phyloP scores from a whole-genome alignment of 768 basidiomycete genomes.

The Suillus brevipes region DNA sequence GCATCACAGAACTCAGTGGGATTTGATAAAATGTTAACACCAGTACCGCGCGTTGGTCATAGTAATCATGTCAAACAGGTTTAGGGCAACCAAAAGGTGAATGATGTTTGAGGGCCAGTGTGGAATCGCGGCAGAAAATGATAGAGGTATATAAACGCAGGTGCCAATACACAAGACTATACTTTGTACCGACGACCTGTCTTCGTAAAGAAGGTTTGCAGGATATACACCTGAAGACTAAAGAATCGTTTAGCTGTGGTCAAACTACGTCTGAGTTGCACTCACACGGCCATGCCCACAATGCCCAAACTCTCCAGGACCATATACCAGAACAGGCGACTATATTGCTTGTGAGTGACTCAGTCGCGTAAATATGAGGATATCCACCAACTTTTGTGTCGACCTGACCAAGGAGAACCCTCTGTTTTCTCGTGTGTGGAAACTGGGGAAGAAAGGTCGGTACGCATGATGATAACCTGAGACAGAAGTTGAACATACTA shows the following conservation, averaged over 20 bases:
- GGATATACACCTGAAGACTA: conserved; percentile 86
- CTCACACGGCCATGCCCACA: conserved; percentile 87
- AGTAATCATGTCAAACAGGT: neutral
- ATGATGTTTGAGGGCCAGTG: neutral
- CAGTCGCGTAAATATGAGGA: neutral
- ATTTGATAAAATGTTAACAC: neutral
- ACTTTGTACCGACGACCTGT: conserved; percentile 90
- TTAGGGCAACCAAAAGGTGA: neutral
- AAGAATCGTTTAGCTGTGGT: conserved; percentile 7
- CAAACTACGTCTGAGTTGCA: conserved; percentile 17
- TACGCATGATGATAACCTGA: neutral
- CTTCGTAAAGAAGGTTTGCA: conserved; percentile 97
- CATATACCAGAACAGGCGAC: conserved; percentile 93
- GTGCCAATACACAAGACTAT: conserved; percentile 34
- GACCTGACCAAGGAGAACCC: conserved; percentile 93
- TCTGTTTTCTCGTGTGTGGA: conserved; percentile 91
- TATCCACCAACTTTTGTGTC: conserved; percentile 67
- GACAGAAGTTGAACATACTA: conserved; percentile 56
- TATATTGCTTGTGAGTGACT: conserved; percentile 28
- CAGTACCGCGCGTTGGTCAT: neutral
- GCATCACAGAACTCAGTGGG: no score
- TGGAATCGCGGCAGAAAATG: neutral
- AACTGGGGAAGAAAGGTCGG: conserved; percentile 47
- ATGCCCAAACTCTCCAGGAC: conserved; percentile 77
- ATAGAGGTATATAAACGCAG: neutral